Base-by-base conservation (phyloP, 2,329 filamentous ascomycete species). In the Fusarium continuum region DNA sequence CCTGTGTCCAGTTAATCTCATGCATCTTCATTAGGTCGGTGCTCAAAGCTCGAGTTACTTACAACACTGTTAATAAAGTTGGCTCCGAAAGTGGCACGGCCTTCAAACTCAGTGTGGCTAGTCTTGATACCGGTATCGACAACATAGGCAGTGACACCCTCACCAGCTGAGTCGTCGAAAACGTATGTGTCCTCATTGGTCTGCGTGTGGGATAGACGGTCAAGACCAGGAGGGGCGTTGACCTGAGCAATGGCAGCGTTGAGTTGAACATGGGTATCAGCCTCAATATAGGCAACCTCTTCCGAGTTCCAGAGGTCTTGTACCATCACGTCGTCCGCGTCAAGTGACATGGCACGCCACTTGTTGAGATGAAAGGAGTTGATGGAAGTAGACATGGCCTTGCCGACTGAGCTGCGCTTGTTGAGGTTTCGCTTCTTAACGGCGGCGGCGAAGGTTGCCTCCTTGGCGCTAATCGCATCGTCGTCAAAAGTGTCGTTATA, bases 101-200 rank as follows among this genome's bases (percentile, higher is more conserved):
- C 83, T 72, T 82, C 77, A 64, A 84, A 88, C 70, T 87, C 82
- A 36, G 72, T 68, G 74, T 91, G 88, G 6, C 79, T 78, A 31
- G 77, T 76, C 50, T 77, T 76, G 71, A 90, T 85, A 65, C 88
- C 88, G 6, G 87, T 89, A 74, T 91, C 88, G 34, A 91, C 82
- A 20, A 91, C 76, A 72, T 86, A 91, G 23, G 81, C 83, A 19
- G 83, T 88, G 65, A 85, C 83, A n/a, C 82, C 83, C 62, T 79
- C 54, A 26, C 85, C 85, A 19, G 80, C 82, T 11, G 77, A 78
- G 53, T 75, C 74, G 70, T 87, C 83, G 61, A 85, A 87, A 45
- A 82, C 65, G 70, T 78, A 78, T 13, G 68, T 64, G 28, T 68
- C 51, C 23, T 65, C 51, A 34, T 74, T 77, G 16, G 74, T 59